Percentiles rank a stretch among this genome's conserved stretches.
These are phyloP conservation scores for Coemansia interrupta DNA, from an alignment of 192 early-diverging fungal genomes.

Conservation along the genomic window DNA sequence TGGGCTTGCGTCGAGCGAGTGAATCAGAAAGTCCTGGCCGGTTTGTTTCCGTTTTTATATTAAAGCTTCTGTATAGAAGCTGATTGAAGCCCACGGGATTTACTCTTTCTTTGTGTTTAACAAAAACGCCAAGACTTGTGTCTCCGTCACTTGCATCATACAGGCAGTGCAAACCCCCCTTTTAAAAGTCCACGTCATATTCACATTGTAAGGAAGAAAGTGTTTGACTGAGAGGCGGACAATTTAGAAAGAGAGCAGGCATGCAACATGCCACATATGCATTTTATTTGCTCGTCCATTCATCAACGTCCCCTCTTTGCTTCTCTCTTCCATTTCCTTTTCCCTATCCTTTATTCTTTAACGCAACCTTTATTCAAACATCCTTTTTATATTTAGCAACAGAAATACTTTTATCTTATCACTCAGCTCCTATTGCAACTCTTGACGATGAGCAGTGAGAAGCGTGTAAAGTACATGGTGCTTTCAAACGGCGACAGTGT, in stretches of 20 bases:
- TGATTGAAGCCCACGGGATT: background rate
- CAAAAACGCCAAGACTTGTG: conserved; percentile 4
- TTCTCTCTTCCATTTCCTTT: background rate
- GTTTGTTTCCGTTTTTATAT: background rate
- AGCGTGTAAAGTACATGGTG: conserved; percentile 24
- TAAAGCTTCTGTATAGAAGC: too few species aligned
- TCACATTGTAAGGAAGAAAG: background rate
- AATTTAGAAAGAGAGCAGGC: background rate
- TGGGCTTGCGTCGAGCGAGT: conserved; percentile 40
- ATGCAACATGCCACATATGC: too few species aligned
- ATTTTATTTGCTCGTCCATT: background rate
- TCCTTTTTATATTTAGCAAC: conserved; percentile 9
- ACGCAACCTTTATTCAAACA: background rate
- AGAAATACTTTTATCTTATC: background rate
- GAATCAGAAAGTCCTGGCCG: background rate
- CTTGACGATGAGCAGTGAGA: conserved; percentile 41
- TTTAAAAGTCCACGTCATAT: background rate
- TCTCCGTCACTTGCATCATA: background rate
- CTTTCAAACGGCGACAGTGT: conserved; percentile 21
- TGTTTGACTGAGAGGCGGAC: too few species aligned
- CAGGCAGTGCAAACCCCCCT: background rate
- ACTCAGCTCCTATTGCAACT: background rate
- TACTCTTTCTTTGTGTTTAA: background rate
- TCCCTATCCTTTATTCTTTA: background rate
- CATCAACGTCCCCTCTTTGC: background rate